Conservation (phyloP, 768 basidiomycete genomes). For the Macrolepiota fuliginosa region DNA sequence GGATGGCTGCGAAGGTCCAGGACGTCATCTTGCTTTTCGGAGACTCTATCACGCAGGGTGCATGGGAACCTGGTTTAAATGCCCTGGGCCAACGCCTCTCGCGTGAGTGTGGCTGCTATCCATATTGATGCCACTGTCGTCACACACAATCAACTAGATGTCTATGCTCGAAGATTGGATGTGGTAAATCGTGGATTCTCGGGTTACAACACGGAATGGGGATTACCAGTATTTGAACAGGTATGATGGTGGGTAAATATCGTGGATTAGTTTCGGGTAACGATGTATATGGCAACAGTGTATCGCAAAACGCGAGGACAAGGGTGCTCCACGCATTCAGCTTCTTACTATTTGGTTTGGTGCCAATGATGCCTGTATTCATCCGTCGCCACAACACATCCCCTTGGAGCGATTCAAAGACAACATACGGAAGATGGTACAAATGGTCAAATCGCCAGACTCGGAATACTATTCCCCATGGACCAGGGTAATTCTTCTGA, state of each 20-base stretch:
- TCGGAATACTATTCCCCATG: constrained; percentile 67
- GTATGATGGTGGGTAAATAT: constrained; percentile 32
- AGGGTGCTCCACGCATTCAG: constrained; percentile 54
- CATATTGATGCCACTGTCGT: constrained; percentile 5
- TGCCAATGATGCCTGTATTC: constrained; percentile 79
- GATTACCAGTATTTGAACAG: constrained; percentile 74
- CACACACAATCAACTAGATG: constrained; percentile 39
- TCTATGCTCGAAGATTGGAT: constrained; percentile 79
- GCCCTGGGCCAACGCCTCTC: constrained; percentile 72
- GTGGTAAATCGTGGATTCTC: constrained; percentile 82
- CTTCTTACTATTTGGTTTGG: constrained; percentile 90
- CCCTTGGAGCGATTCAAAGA: constrained; percentile 60
- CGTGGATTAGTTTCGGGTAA: not conserved
- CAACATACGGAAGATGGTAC: constrained; percentile 65
- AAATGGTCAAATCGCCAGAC: constrained; percentile 55
- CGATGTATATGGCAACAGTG: constrained; percentile 34
- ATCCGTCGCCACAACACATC: constrained; percentile 70
- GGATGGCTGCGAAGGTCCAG: constrained; percentile 57
- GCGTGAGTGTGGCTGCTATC: constrained; percentile 37
- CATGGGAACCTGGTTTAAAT: constrained; percentile 46
- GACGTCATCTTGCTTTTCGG: constrained; percentile 77
- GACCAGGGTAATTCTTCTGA: constrained; percentile 78
- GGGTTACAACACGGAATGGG: constrained; percentile 90
- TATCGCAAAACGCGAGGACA: constrained; percentile 51
- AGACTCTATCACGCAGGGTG: constrained; percentile 77